Evolutionary conservation across 805 yeast species (phyloP).

Genomic region (Metschnikowia arizonensis): DNA sequence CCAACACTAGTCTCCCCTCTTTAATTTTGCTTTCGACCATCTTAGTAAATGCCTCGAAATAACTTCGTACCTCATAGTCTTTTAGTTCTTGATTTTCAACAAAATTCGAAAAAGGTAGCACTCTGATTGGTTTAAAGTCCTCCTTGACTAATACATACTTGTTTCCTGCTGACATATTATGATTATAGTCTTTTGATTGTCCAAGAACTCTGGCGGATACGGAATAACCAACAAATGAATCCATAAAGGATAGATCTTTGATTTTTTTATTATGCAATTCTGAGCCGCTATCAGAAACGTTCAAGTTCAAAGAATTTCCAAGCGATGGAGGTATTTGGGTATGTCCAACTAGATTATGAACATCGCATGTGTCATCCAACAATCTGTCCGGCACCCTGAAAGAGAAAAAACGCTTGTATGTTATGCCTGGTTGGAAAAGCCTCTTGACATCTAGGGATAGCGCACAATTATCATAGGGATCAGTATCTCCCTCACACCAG

Average conservation of each 20-base stretch:
- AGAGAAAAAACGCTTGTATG: conserved; percentile 40
- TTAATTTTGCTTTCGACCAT: conserved; percentile 27
- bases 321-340: conserved; percentile 36
- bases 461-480: conserved; percentile 36
- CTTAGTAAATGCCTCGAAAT: conserved; percentile 33
- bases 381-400: conserved; percentile 40
- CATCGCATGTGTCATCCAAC: conserved; percentile 38
- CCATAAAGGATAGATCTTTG: conserved; percentile 36
- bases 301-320: conserved; percentile 28
- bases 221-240: conserved; percentile 34
- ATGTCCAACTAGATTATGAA: conserved; percentile 33
- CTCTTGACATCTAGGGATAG: conserved; percentile 36
- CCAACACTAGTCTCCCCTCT: conserved; percentile 14
- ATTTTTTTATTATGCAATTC: conserved; percentile 19
- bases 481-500: conserved; percentile 45
- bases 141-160: conserved; percentile 38
- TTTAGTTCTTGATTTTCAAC: conserved; percentile 20
- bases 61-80: conserved; percentile 22
- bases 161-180: conserved; percentile 18
- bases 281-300: conserved; percentile 6
- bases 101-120: conserved; percentile 28
- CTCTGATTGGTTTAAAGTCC: conserved; percentile 30
- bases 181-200: conserved; percentile 34
- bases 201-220: conserved; percentile 41
- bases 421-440: conserved; percentile 33